Evolutionary conservation across 441 rosid genomes (phyloP), one percentile per base, ranked within the genome.

Genomic region (Rhodomyrtus psidioides): DNA sequence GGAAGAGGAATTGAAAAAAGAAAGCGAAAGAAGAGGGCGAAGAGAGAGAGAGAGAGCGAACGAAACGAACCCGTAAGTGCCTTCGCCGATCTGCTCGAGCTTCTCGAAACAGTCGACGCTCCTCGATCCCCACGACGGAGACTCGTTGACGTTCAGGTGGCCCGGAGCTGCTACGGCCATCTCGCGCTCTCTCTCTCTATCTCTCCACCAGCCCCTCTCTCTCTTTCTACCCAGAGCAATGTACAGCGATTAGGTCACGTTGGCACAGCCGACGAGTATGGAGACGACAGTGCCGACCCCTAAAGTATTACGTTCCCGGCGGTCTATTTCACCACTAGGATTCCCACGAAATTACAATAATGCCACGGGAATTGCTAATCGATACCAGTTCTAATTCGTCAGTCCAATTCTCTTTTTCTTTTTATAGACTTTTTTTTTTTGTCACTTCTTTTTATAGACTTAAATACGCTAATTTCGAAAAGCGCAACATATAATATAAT

Each of bases 71-170:
- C 99, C 98, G 74, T 95, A 95, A 88, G 98, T 96, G 85, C 99
- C 99, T 88, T 96, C 97, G 55, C 99, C 98, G 88, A 96, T 94
- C 91, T 96, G 99, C 87, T 96, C 95, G 49, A 96, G 92, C 90
- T 94, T 95, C 87, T 96, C 97, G 89, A 96, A 96, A 89, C 98
- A 94, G 91, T 96, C 97, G 42, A 95, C 96, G 82, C 97, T 93
- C 87, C 99, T 94, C 83, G 99, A 96, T 83, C 99, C 99, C 94
- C 95, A 93, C 27, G 91, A 82, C 15, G 98, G 95, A 7, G 93
- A 91, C 90, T 95, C 97, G 87, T 91, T 93, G 24, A 96, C 56
- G 84, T 94, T 95, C 84, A 96, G 92, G 89, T 94, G 98, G 82
- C 96, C 96, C 23, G 91, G 90, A 65, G 92, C 94, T n/a, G 96